These are phyloP conservation scores for Marasmius tenuissimus DNA, from an alignment of 1,284 basidiomycete genomes.

Conservation along the genomic window DNA sequence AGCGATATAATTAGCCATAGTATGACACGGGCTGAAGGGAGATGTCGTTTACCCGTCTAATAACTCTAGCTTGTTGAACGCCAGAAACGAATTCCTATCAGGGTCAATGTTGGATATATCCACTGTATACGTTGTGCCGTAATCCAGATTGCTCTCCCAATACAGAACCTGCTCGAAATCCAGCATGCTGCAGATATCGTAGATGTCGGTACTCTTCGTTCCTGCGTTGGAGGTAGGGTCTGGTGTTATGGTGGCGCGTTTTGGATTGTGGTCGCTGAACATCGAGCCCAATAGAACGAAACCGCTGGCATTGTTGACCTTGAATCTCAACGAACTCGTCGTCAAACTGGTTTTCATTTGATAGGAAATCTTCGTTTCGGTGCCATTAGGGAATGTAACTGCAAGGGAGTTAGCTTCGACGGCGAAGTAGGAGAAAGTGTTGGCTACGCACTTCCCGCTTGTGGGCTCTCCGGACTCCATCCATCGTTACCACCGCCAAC, in stretches of 20 bases:
- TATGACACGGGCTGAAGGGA: background rate
- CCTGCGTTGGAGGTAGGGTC: background rate
- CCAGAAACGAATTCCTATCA: background rate
- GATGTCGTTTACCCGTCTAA: background rate
- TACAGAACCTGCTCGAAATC: background rate
- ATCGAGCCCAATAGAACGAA: background rate
- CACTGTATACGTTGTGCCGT: background rate
- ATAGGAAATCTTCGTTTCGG: background rate
- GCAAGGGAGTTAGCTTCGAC: background rate
- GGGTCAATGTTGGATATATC: background rate
- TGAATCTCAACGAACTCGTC: background rate
- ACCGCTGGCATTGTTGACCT: background rate
- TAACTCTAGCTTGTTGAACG: background rate
- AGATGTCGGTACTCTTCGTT: background rate
- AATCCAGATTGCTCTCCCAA: background rate
- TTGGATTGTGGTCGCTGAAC: background rate
- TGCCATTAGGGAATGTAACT: background rate
- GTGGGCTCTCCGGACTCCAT: background rate
- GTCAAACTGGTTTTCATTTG: background rate
- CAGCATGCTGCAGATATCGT: background rate
- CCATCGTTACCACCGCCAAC: background rate
- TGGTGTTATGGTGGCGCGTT: background rate
- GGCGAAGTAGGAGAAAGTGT: background rate
- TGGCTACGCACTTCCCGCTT: background rate
- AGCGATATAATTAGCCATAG: background rate